Conservation (phyloP, 2,329 filamentous ascomycete species). For the Sporothrix dimorphospora region DNA sequence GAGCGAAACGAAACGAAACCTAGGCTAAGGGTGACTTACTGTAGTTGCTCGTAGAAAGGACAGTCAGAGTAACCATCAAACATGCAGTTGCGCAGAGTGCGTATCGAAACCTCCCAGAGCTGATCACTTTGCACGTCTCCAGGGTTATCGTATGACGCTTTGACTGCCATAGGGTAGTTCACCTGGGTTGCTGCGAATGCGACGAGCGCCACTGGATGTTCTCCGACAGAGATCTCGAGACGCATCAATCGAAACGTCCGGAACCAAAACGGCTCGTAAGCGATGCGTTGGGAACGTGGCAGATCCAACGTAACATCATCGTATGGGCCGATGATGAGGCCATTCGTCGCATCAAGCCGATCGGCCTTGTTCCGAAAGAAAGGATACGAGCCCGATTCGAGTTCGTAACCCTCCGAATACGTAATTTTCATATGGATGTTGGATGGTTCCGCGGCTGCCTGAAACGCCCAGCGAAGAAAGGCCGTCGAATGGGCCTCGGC, state of each 20-base stretch:
- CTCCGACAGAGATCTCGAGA: constrained; percentile 38
- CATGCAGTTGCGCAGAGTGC: constrained; percentile 44
- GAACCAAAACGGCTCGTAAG: constrained; percentile 48
- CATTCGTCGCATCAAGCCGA: constrained; percentile 40
- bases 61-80: constrained; percentile 43
- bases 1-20: not conserved
- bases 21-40: constrained; percentile 31
- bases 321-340: constrained; percentile 41
- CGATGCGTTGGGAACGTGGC: not conserved
- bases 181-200: constrained; percentile 40
- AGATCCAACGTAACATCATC: constrained; percentile 42
- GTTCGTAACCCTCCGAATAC: constrained; percentile 43
- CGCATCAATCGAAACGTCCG: constrained; percentile 45
- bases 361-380: constrained; percentile 46
- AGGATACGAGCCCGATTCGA: constrained; percentile 42
- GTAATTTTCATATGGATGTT: constrained; percentile 34
- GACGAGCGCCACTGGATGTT: constrained; percentile 35
- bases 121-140: constrained; percentile 26
- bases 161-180: constrained; percentile 44
- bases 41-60: constrained; percentile 43
- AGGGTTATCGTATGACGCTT: constrained; percentile 34
- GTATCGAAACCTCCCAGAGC: constrained; percentile 39
- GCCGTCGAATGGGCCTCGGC: constrained; percentile 38
- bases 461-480: constrained; percentile 35
- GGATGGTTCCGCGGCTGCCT: constrained; percentile 14